Conservation (phyloP, 176 grass and related monocot genomes). For the Calamus simplicifolius region DNA sequence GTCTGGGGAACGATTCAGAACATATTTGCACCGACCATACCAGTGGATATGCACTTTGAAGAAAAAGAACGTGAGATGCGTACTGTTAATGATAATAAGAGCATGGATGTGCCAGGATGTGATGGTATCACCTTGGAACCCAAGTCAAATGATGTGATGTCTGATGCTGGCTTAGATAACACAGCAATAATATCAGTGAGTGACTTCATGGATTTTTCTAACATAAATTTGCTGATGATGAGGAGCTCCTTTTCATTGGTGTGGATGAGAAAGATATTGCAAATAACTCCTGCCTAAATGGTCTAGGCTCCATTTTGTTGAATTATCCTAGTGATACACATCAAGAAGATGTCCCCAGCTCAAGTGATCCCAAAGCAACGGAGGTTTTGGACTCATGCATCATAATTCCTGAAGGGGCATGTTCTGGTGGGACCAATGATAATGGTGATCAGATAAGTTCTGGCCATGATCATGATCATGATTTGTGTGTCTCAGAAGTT, state of each 20-base stretch:
- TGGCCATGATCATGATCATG: slow-evolving; percentile 18
- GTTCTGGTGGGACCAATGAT: slow-evolving; percentile 25
- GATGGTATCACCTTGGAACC: slow-evolving; percentile 27
- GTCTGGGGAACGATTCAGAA: slow-evolving; percentile 28
- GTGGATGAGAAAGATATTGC: slow-evolving; percentile 28
- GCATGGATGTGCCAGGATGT: slow-evolving; percentile 27
- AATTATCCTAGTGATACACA: slow-evolving; percentile 46
- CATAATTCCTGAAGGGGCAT: slow-evolving; percentile 20
- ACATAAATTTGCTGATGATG: slow-evolving; percentile 35
- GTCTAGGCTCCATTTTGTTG: slow-evolving; percentile 26
- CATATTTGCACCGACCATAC: slow-evolving; percentile 15
- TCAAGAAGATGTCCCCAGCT: slow-evolving; percentile 22
- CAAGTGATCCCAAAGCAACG: slow-evolving; percentile 26
- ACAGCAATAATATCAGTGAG: slow-evolving; percentile 24
- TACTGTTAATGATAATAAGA: slow-evolving; percentile 26
- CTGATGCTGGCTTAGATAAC: slow-evolving; percentile 32
- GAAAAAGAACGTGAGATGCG: slow-evolving; percentile 17
- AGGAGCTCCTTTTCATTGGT: slow-evolving; percentile 47
- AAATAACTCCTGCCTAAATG: slow-evolving; percentile 1
- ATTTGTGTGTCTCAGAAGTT: slow-evolving; percentile 23
- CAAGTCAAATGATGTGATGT: slow-evolving; percentile 29
- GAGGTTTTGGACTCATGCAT: slow-evolving; percentile 12
- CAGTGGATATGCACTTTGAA: slow-evolving; percentile 21
- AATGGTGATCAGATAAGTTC: slow-evolving; percentile 33
- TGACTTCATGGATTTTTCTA: slow-evolving; percentile 63